Evolutionary conservation across 805 yeast genomes (phyloP), one percentile per base, ranked within the genome.

Genomic region (Komagataella pseudopastoris): DNA sequence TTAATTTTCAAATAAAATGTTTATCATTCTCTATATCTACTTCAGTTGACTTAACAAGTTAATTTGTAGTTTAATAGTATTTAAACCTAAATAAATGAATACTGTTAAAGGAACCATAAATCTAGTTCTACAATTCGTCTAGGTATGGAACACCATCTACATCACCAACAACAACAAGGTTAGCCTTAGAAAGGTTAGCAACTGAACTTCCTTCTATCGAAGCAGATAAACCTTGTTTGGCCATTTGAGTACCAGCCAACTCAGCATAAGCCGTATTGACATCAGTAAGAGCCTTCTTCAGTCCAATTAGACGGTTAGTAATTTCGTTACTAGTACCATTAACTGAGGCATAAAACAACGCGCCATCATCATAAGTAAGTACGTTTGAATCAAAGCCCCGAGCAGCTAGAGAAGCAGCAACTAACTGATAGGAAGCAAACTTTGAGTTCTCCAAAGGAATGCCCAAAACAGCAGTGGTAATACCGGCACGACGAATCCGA

Each of bases 81-180:
- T 46, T 6, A 18, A 22, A 22, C 16, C 24, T 46, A 20, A 22
- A 20, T 22, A 46, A 46, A 18, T 20, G 48, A 46, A 20, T 46
- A 14, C 14, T 22, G 8, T 20, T n/a, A 22, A 46, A 75, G 1
- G 55, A 53, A 53, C 2, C 71, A 69, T 48, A 69, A 14, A 4
- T 8, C 39, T 30, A 14, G 10, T 4, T 30, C 68, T 85, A 86
- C 71, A 91, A 83, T 74, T 93, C 96, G 69, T 85, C 89, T 62
- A 85, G 83, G 69, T 75, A 85, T 63, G 99, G 97, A 72, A 91
- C 80, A 58, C 80, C 81, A 64, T 81, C 83, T 55, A 84, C 80
- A 69, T 88, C 84, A 71, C 98, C 99, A 56, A 88, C 83, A 56
- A 93, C 96, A 58, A 84, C 93, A 64, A 85, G 83, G 74, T 83